Percentiles rank a stretch among this genome's conserved stretches.
Evolutionary conservation across 495 filamentous ascomycete species (phyloP).

Genomic region (Stereocaulon alpinum): DNA sequence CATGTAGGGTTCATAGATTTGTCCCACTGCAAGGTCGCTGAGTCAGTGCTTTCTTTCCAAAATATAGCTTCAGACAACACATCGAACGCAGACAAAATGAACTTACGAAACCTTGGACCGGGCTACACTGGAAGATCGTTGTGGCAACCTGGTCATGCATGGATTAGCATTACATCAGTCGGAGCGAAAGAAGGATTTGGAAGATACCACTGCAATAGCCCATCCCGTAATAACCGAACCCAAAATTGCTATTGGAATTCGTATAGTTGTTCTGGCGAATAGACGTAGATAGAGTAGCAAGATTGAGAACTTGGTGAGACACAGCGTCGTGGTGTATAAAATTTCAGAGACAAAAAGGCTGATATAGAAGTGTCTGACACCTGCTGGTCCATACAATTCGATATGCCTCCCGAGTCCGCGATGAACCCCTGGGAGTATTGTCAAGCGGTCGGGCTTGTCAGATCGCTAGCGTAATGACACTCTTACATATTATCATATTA

Average conservation of each 20-base stretch:
- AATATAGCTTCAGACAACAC: not conserved
- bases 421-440: conserved; percentile 1
- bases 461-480: not conserved
- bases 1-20: conserved; percentile 3
- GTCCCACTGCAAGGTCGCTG: not conserved
- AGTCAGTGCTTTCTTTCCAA: not conserved
- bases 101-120: conserved; percentile 4
- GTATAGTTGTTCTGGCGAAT: not conserved
- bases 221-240: not conserved
- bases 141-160: conserved; percentile 1
- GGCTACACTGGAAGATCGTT: conserved; percentile 9
- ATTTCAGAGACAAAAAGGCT: conserved; percentile 11
- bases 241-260: not conserved
- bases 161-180: not conserved
- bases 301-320: conserved; percentile 10
- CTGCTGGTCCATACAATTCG: not conserved
- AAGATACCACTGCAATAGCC: conserved; percentile 11
- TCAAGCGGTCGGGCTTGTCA: not conserved
- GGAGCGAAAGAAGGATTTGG: not conserved
- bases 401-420: conserved; percentile 9
- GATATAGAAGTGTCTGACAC: not conserved
- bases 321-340: conserved; percentile 7
- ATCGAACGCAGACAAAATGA: not conserved
- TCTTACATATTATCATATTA: conserved; percentile 4
- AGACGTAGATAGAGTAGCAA: conserved; percentile 6